Base-by-base conservation (phyloP, 2,329 filamentous ascomycete species). In the Didymella segeticola region DNA sequence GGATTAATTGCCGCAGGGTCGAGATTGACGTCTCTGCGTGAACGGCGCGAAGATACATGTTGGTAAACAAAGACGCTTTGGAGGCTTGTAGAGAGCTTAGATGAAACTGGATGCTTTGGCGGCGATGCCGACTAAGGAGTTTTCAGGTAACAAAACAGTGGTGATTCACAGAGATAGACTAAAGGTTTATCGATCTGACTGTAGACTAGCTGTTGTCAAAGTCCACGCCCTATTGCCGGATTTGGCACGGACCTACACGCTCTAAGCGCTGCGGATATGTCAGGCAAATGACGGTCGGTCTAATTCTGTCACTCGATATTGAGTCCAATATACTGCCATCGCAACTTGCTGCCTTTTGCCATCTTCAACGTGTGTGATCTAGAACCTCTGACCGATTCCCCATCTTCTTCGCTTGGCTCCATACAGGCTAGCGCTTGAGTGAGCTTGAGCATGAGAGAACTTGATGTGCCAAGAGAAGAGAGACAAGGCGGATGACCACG, bases 1-100 rank as follows among this genome's bases (percentile, higher is more conserved):
- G 46, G 62, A 89, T 84, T 45, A 89, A 76, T 48, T 81, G 71
- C 27, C 80, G 80, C 19, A 89, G 78, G 2, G 74, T 72, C 0
- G 75, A 71, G 48, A 84, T 74, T 49, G 76, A 69, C 7, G 72
- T 61, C 58, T 88, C 86, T 9, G 78, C 81, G 68, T 66, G 61
- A 3, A 62, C 53, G 22, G 53, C 47, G 3, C 59, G 57, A 10
- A 88, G 79, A 72, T 87, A 83, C 86, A 89, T 88, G 23, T 14
- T 38, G 22, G 6, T 20, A 5, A 17, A 1, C 3, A 10, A 11
- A 19, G 17, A 4, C n/a, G n/a, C n/a, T n/a, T n/a, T n/a, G n/a
- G 17, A 11, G 31, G 31, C 5, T 12, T 20, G 8, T 17, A 5
- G 9, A 12, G 15, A 20, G 17, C 17, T 34, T 20, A 19, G n/a